phyloP scores from a whole-genome alignment of 192 early-diverging fungal genomes.

The Coemansia aciculifera region DNA sequence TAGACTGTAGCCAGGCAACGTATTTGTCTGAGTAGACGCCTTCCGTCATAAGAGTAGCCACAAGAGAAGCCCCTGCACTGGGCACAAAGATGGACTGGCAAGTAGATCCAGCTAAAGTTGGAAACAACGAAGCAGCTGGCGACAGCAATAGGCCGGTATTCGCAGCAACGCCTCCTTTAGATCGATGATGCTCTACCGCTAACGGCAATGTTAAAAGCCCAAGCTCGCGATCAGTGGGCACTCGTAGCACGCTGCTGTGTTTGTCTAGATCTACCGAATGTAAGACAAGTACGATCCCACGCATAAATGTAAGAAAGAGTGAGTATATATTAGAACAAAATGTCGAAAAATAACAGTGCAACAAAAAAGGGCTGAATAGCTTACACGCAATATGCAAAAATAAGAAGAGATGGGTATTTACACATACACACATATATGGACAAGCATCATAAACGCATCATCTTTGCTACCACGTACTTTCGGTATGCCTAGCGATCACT shows the following conservation, averaged over 20 bases:
- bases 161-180: background rate
- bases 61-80: slow-evolving; percentile 14
- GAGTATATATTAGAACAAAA: slow-evolving; percentile 8
- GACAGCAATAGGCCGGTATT: background rate
- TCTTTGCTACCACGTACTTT: slow-evolving; percentile 41
- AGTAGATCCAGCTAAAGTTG: background rate
- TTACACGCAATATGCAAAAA: slow-evolving; percentile 4
- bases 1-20: slow-evolving; percentile 21
- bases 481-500: slow-evolving; percentile 45
- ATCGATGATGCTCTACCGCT: background rate
- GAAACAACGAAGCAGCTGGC: background rate
- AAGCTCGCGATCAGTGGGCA: background rate
- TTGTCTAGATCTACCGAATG: background rate
- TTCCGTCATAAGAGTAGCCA: slow-evolving; percentile 7
- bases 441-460: background rate
- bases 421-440: background rate
- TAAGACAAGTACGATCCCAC: background rate
- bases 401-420: background rate
- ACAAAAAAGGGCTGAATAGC: background rate
- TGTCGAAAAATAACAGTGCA: background rate
- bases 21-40: slow-evolving; percentile 18
- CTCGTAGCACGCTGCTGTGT: background rate
- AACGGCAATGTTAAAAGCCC: slow-evolving; percentile 11
- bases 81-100: background rate
- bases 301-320: background rate